phyloP scores from a whole-genome alignment of 2,329 filamentous ascomycete genomes.

The Pseudogymnoascus sp. region DNA sequence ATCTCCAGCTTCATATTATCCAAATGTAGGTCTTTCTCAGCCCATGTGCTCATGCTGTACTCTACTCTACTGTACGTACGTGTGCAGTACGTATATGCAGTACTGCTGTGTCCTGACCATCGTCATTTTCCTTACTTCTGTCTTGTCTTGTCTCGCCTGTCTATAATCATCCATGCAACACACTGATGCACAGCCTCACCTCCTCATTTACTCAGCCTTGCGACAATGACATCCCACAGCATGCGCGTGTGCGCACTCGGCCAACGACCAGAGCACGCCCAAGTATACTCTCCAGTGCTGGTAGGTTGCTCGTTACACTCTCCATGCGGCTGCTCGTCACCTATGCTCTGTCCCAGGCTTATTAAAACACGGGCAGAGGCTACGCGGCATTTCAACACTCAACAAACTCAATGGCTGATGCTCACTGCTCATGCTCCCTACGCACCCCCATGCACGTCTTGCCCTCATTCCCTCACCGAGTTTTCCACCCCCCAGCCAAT shows the following conservation, averaged over 20 bases:
- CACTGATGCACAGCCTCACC: neutral
- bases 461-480: neutral
- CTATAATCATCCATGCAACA: neutral
- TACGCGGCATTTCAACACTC: neutral
- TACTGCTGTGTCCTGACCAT: neutral
- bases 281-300: neutral
- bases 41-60: neutral
- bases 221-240: neutral
- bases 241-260: neutral
- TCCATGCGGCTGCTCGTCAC: neutral
- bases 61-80: neutral
- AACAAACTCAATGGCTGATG: neutral
- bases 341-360: neutral
- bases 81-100: neutral
- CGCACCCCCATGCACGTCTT: neutral
- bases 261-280: neutral
- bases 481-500: neutral
- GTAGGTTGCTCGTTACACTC: neutral
- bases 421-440: neutral
- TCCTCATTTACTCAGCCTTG: neutral
- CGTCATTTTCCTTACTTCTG: neutral
- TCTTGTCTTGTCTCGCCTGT: too few relatives aligned
- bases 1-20: neutral
- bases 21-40: slow-evolving; percentile 1
- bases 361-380: neutral